Evolutionary conservation across 2,329 filamentous ascomycete genomes (phyloP).

Genomic region (Colletotrichum tropicicola): DNA sequence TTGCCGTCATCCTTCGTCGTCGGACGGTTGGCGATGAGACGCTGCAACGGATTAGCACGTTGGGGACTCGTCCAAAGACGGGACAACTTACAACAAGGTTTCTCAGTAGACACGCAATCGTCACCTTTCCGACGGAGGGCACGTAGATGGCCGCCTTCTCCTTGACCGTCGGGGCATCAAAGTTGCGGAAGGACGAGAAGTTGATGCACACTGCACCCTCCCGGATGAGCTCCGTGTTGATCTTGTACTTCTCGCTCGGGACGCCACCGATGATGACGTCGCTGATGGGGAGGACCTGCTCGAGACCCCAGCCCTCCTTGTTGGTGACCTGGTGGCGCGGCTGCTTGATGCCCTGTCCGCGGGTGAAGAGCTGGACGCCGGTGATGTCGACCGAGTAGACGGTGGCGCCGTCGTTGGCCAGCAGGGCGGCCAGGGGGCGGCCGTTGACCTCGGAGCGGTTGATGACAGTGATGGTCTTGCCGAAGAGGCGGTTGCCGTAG

Average conservation of each 20-base stretch:
- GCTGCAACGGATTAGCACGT: constrained; percentile 42
- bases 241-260: constrained; percentile 87
- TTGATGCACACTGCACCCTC: constrained; percentile 99
- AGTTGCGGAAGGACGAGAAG: constrained; percentile 96
- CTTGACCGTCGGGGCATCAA: constrained; percentile 84
- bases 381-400: constrained; percentile 96
- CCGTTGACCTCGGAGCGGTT: constrained; percentile 97
- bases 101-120: constrained; percentile 88
- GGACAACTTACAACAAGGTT: constrained; percentile 80
- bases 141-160: constrained; percentile 97
- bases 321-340: constrained; percentile 87
- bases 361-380: constrained; percentile 90
- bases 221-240: constrained; percentile 82
- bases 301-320: constrained; percentile 80
- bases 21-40: constrained; percentile 60
- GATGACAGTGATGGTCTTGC: constrained; percentile 94
- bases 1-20: constrained; percentile 46
- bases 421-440: constrained; percentile 86
- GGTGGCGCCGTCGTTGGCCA: constrained; percentile 94
- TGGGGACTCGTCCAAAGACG: not conserved
- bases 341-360: constrained; percentile 87
- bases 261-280: constrained; percentile 97
- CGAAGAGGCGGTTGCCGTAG: constrained; percentile 91
- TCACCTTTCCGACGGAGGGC: constrained; percentile 96
- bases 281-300: constrained; percentile 85